Conservation (phyloP, 139 green algal species). For the Tetraselmis chui region DNA sequence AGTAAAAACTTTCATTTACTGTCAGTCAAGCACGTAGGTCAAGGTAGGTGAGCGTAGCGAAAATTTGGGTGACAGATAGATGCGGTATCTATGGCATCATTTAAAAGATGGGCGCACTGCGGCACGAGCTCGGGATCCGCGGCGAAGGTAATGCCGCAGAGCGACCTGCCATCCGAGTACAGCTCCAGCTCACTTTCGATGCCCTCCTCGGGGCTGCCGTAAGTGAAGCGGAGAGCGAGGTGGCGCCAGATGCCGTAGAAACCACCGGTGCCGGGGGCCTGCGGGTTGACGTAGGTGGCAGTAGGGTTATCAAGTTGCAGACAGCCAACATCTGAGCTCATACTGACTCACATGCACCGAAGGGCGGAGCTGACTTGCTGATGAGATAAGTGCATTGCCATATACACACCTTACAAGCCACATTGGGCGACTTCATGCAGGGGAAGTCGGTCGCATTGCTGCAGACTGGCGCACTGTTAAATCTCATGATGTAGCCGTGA, state of each 20-base stretch:
- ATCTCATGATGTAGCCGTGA: background rate
- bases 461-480: background rate
- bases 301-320: too few species aligned
- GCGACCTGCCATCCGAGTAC: background rate
- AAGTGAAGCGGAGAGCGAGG: background rate
- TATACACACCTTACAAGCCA: background rate
- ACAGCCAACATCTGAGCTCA: too few species aligned
- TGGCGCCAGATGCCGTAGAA: background rate
- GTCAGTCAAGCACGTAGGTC: too few species aligned
- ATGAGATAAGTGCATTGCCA: too few species aligned
- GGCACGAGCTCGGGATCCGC: background rate
- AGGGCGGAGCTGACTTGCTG: too few species aligned
- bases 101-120: too few species aligned
- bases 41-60: too few species aligned
- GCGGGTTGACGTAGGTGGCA: too few species aligned
- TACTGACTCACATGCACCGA: too few species aligned
- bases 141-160: background rate
- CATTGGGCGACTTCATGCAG: background rate
- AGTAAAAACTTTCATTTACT: too few species aligned
- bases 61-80: too few species aligned
- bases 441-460: background rate
- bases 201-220: background rate
- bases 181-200: background rate
- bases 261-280: background rate
- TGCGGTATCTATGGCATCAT: too few species aligned